phyloP scores from a whole-genome alignment of 441 rosid genomes.

The Jatropha multifida region DNA sequence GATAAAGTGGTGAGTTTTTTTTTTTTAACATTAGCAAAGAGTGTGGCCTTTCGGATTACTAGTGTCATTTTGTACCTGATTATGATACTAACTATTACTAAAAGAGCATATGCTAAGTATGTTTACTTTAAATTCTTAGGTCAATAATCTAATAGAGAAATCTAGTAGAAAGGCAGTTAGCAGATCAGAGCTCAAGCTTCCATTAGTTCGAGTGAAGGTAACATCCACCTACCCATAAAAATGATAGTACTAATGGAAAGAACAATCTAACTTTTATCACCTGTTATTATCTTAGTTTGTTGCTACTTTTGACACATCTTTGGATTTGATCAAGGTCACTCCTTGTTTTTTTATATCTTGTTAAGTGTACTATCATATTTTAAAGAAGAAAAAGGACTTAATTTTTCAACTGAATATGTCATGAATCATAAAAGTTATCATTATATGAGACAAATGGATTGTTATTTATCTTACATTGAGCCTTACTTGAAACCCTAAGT shows the following conservation, averaged over 20 bases:
- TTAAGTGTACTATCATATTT: background rate
- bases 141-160: constrained; percentile 75
- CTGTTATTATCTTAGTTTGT: background rate
- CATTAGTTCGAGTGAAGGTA: constrained; percentile 93
- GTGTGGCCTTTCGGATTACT: constrained; percentile 16
- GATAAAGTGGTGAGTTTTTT: constrained; percentile 73
- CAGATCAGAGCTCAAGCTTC: constrained; percentile 75
- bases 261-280: constrained; percentile 9
- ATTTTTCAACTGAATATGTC: constrained; percentile 1
- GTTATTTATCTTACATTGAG: background rate
- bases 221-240: constrained; percentile 16
- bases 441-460: background rate
- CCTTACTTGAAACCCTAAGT: background rate
- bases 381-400: background rate
- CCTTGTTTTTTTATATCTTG: background rate
- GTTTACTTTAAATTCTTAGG: constrained; percentile 44
- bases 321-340: background rate
- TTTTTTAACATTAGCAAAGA: constrained; percentile 15
- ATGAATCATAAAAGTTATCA: background rate
- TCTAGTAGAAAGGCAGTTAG: constrained; percentile 53
- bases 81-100: constrained; percentile 9
- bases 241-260: background rate
- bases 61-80: constrained; percentile 12
- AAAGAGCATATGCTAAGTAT: constrained; percentile 7
- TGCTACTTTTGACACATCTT: background rate